Conservation (phyloP, 2,329 filamentous ascomycete species). For the Biscogniauxia mediterranea region DNA sequence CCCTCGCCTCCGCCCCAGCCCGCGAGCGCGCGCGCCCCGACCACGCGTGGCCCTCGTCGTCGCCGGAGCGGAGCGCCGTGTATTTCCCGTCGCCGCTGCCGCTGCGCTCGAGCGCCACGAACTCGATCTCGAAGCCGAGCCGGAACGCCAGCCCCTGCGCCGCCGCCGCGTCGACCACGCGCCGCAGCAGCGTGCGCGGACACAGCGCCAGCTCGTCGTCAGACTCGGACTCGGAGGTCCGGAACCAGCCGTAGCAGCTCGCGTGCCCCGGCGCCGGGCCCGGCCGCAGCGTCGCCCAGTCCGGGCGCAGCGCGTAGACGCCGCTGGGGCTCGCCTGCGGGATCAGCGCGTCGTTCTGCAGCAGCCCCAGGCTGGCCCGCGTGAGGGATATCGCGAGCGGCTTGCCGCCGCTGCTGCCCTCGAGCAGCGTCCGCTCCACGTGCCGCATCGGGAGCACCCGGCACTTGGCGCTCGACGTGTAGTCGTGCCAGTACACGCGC, state of each 20-base stretch:
- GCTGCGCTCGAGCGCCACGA: slow-evolving; percentile 62
- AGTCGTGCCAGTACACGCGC: slow-evolving; percentile 75
- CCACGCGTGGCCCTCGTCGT: slow-evolving; percentile 68
- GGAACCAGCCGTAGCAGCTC: slow-evolving; percentile 67
- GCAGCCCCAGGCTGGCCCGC: slow-evolving; percentile 60
- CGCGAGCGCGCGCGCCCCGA: slow-evolving; percentile 61
- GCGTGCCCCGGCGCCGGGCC: slow-evolving; percentile 61
- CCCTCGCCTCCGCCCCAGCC: slow-evolving; percentile 49
- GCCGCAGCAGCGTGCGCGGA: slow-evolving; percentile 62
- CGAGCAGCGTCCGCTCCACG: slow-evolving; percentile 48
- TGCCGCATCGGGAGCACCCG: slow-evolving; percentile 65
- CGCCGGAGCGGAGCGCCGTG: slow-evolving; percentile 48
- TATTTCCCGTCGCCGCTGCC: slow-evolving; percentile 32
- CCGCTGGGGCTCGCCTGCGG: slow-evolving; percentile 57
- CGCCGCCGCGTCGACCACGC: slow-evolving; percentile 50
- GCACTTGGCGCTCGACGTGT: slow-evolving; percentile 66
- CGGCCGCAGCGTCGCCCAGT: slow-evolving; percentile 58
- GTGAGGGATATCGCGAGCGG: slow-evolving; percentile 57
- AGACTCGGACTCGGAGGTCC: slow-evolving; percentile 44
- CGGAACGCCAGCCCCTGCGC: slow-evolving; percentile 56
- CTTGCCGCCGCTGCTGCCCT: slow-evolving; percentile 43
- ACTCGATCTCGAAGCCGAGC: slow-evolving; percentile 80
- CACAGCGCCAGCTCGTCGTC: slow-evolving; percentile 47
- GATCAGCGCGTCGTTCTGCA: slow-evolving; percentile 64
- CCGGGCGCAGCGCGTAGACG: slow-evolving; percentile 65